Evolutionary conservation across 495 filamentous ascomycete genomes (phyloP).

Genomic region (Hyaloscypha hepaticicola): DNA sequence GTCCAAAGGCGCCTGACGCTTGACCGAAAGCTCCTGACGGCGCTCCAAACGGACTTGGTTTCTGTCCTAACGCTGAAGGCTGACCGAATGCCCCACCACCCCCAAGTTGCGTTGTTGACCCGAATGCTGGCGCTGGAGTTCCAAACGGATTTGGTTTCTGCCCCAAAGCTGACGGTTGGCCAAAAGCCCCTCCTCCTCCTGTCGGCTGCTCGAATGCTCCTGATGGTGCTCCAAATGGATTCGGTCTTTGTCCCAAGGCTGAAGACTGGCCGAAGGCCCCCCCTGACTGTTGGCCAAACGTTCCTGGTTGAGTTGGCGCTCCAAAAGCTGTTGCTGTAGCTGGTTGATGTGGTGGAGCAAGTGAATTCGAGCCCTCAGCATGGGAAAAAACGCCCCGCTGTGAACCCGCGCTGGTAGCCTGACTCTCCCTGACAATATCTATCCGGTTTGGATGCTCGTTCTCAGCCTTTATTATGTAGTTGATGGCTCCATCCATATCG

Average conservation of each 20-base stretch:
- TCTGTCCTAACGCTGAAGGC: constrained; percentile 19
- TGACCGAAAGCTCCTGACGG: constrained; percentile 4
- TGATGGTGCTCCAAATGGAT: constrained; percentile 19
- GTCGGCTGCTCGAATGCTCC: no score
- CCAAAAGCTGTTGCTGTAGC: constrained; percentile 6
- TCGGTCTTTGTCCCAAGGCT: constrained; percentile 21
- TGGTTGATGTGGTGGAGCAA: constrained; percentile 19
- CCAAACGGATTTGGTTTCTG: constrained; percentile 27
- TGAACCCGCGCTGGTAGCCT: not conserved
- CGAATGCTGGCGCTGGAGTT: constrained; percentile 1
- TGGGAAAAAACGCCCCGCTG: not conserved
- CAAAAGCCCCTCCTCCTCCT: not conserved
- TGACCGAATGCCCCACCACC: constrained; percentile 26
- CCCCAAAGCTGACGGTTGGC: constrained; percentile 18
- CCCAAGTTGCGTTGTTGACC: constrained; percentile 2
- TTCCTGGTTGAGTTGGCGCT: not conserved
- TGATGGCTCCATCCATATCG: constrained; percentile 68
- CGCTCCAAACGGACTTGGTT: constrained; percentile 21
- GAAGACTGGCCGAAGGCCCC: constrained; percentile 23
- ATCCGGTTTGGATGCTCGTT: constrained; percentile 79
- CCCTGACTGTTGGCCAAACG: constrained; percentile 23
- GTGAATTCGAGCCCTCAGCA: constrained; percentile 12
- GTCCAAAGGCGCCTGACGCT: constrained; percentile 24
- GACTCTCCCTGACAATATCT: constrained; percentile 58
- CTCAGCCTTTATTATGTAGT: constrained; percentile 64